Conservation (phyloP, 352 stramenopile genomes). For the Phytophthora pinifolia region DNA sequence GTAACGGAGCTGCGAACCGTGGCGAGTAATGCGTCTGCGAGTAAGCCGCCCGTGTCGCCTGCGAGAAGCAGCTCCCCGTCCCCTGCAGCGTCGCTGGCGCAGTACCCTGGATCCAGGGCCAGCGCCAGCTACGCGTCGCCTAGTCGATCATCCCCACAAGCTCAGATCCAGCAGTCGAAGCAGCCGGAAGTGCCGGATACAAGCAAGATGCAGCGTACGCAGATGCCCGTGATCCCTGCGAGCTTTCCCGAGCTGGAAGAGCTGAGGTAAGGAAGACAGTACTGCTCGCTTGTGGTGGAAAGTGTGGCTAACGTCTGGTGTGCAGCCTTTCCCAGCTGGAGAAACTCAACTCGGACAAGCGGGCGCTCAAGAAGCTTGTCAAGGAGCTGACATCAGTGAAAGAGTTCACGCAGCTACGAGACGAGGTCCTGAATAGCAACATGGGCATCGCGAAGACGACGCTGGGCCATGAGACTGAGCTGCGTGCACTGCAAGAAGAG, state of each 20-base stretch:
- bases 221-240: conserved; percentile 74
- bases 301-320: neutral
- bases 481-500: conserved; percentile 53
- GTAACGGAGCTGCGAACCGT: conserved; percentile 50
- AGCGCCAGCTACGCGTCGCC: conserved; percentile 33
- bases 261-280: conserved; percentile 56
- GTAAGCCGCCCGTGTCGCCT: conserved; percentile 19
- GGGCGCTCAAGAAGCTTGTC: conserved; percentile 63
- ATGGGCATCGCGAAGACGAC: conserved; percentile 74
- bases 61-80: too few relatives aligned
- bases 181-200: conserved; percentile 34
- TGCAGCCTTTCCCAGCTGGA: conserved; percentile 58
- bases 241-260: conserved; percentile 78
- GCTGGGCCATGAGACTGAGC: conserved; percentile 50
- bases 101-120: conserved; percentile 24
- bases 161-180: conserved; percentile 35
- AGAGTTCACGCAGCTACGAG: conserved; percentile 70
- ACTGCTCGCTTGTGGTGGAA: too few relatives aligned
- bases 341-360: conserved; percentile 57
- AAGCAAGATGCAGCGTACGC: conserved; percentile 56
- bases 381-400: conserved; percentile 60
- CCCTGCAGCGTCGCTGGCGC: conserved; percentile 18
- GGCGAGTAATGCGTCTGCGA: conserved; percentile 16
- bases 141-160: conserved; percentile 29
- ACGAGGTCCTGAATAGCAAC: conserved; percentile 80